Evolutionary conservation across 78 protist species (phyloP).

Genomic region (Guillardia theta): DNA sequence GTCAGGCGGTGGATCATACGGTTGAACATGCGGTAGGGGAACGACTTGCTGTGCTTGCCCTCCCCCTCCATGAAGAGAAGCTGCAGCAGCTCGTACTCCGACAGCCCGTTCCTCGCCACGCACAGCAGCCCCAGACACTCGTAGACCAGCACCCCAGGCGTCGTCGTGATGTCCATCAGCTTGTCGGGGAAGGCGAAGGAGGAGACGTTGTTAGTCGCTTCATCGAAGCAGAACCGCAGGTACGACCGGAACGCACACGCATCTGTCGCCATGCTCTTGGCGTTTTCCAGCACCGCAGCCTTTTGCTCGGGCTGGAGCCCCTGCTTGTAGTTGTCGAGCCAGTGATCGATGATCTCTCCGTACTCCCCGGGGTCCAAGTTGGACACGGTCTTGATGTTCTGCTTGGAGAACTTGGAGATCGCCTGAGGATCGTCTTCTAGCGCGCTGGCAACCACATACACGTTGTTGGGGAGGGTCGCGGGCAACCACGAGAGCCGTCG

Average conservation of each 20-base stretch:
- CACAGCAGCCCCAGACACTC: not conserved
- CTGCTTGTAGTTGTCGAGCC: conserved; percentile 14
- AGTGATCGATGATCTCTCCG: not conserved
- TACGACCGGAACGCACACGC: not conserved
- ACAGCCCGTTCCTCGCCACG: not conserved
- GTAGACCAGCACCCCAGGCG: not conserved
- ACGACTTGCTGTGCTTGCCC: not conserved
- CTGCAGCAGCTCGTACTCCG: not conserved
- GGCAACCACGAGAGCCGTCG: conserved; percentile 7
- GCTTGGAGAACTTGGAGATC: not conserved
- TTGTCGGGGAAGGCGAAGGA: not conserved
- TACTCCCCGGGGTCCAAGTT: not conserved
- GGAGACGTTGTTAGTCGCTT: not conserved
- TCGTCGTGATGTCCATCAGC: not conserved
- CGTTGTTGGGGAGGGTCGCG: not conserved
- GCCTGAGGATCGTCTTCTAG: not conserved
- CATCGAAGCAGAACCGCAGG: not conserved
- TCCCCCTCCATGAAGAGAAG: not conserved
- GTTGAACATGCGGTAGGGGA: not conserved
- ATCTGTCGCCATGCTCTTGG: not conserved
- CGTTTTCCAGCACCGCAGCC: not conserved
- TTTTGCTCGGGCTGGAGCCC: not conserved
- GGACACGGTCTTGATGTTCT: not conserved
- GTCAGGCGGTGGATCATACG: not conserved
- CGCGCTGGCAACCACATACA: not conserved